Evolutionary conservation across 768 basidiomycete species (phyloP).

Genomic region (Fomitopsis pulvina): DNA sequence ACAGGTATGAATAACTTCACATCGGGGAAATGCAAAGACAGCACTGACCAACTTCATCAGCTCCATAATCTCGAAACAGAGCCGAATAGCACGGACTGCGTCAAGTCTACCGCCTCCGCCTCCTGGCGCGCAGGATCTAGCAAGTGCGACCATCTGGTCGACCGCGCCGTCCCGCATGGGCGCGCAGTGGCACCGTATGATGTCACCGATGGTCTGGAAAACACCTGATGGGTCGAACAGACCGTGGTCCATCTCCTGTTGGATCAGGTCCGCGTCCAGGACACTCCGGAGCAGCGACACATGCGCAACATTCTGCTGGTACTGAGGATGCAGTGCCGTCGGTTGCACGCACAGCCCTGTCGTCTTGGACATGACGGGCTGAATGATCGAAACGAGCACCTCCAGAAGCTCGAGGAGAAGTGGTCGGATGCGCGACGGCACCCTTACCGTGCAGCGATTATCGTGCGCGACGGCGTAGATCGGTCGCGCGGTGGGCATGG

Average conservation of each 20-base stretch:
- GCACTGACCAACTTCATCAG: slow-evolving; percentile 88
- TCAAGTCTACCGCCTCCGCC: slow-evolving; percentile 50
- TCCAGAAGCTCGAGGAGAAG: slow-evolving; percentile 74
- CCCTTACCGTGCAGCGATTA: slow-evolving; percentile 49
- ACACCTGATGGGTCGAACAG: slow-evolving; percentile 76
- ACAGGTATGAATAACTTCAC: neutral
- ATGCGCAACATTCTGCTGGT: slow-evolving; percentile 56
- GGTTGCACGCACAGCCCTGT: slow-evolving; percentile 52
- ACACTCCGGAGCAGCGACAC: slow-evolving; percentile 62
- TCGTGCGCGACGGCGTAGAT: slow-evolving; percentile 34
- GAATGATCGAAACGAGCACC: slow-evolving; percentile 78
- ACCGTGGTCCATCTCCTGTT: slow-evolving; percentile 71
- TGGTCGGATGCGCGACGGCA: slow-evolving; percentile 63
- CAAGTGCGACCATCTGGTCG: slow-evolving; percentile 74
- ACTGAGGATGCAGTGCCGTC: slow-evolving; percentile 50
- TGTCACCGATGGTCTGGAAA: slow-evolving; percentile 72
- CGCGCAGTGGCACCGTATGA: slow-evolving; percentile 86
- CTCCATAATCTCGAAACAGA: slow-evolving; percentile 88
- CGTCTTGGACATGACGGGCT: slow-evolving; percentile 36
- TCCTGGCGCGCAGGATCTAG: slow-evolving; percentile 49
- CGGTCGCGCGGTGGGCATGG: slow-evolving; percentile 29
- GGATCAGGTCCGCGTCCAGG: slow-evolving; percentile 77
- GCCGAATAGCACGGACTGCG: slow-evolving; percentile 66
- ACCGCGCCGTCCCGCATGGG: slow-evolving; percentile 86
- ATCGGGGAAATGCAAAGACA: slow-evolving; percentile 13